A percentile compares a stretch with the other conserved stretches of the same genome.
These are phyloP conservation scores for Taphrina deformans DNA, from an alignment of 1,139 yeast genomes.

Conservation along the genomic window DNA sequence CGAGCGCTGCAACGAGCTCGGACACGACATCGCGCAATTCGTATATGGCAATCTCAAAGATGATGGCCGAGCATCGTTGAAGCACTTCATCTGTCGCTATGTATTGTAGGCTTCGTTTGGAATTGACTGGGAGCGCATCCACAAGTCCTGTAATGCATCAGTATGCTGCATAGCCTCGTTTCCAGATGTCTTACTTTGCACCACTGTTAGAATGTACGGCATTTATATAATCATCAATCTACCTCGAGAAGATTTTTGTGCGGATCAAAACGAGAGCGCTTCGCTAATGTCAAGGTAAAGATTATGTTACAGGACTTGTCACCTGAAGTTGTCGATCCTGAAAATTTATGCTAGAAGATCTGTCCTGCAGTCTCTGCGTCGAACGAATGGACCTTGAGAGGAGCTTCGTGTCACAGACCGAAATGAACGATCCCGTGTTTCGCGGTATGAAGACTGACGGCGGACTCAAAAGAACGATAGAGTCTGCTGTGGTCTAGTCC, in stretches of 20 bases:
- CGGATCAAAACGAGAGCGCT: no score
- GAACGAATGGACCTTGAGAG: no score
- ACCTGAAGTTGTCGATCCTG: neutral
- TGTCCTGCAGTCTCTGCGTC: no score
- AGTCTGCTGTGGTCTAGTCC: no score
- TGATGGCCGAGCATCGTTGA: neutral
- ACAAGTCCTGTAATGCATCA: neutral
- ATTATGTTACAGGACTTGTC: no score
- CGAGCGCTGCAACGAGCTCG: constrained; percentile 4
- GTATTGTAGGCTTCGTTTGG: neutral
- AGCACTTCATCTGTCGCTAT: neutral
- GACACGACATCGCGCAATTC: constrained; percentile 4
- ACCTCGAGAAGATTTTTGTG: no score
- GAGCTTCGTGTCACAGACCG: no score
- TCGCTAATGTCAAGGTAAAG: no score
- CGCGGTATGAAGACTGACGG: no score
- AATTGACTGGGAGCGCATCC: constrained; percentile 19
- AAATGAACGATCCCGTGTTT: no score
- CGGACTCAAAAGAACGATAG: no score
- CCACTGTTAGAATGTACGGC: neutral
- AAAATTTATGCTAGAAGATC: neutral
- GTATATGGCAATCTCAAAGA: neutral
- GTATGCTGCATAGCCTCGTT: neutral
- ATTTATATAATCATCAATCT: neutral
- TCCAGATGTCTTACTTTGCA: neutral